phyloP scores from a whole-genome alignment of 2,329 filamentous ascomycete species.

The Fusarium pseudoanthophilum region DNA sequence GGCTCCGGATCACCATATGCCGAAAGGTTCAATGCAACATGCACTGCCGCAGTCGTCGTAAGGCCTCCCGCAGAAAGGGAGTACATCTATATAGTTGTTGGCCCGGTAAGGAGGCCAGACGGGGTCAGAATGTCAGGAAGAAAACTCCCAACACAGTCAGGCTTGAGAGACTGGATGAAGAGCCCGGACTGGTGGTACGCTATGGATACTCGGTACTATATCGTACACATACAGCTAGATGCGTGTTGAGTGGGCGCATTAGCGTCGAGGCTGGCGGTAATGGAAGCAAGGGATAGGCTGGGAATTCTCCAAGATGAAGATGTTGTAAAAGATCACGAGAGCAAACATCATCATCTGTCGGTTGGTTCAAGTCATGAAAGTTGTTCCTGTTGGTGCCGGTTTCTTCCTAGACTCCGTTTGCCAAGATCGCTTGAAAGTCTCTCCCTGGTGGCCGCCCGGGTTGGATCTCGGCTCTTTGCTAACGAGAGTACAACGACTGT shows the following conservation, averaged over 20 bases:
- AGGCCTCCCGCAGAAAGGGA: slow-evolving; percentile 23
- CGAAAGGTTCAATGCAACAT: slow-evolving; percentile 34
- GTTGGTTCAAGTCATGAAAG: neutral
- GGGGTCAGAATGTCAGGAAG: neutral
- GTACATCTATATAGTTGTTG: slow-evolving; percentile 18
- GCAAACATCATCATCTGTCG: slow-evolving; percentile 4
- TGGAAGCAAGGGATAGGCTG: slow-evolving; percentile 33
- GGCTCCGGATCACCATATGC: slow-evolving; percentile 38
- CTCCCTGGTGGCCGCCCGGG: slow-evolving; percentile 13
- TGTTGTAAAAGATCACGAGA: slow-evolving; percentile 6
- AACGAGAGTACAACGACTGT: slow-evolving; percentile 18
- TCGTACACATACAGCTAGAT: slow-evolving; percentile 6
- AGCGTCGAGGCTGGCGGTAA: slow-evolving; percentile 35
- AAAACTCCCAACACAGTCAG: neutral
- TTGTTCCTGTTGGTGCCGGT: slow-evolving; percentile 2
- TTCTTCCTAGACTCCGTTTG: slow-evolving; percentile 20
- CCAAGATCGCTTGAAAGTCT: slow-evolving; percentile 37
- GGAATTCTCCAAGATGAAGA: slow-evolving; percentile 7
- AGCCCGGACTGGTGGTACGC: slow-evolving; percentile 1
- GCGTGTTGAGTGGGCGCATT: slow-evolving; percentile 45
- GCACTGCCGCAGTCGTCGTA: slow-evolving; percentile 12
- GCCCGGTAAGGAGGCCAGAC: slow-evolving; percentile 10
- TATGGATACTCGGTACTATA: neutral
- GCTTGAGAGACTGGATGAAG: slow-evolving; percentile 20
- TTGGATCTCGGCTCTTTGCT: slow-evolving; percentile 35